phyloP scores from a whole-genome alignment of 2,329 filamentous ascomycete species.

The Zasmidium cellare region DNA sequence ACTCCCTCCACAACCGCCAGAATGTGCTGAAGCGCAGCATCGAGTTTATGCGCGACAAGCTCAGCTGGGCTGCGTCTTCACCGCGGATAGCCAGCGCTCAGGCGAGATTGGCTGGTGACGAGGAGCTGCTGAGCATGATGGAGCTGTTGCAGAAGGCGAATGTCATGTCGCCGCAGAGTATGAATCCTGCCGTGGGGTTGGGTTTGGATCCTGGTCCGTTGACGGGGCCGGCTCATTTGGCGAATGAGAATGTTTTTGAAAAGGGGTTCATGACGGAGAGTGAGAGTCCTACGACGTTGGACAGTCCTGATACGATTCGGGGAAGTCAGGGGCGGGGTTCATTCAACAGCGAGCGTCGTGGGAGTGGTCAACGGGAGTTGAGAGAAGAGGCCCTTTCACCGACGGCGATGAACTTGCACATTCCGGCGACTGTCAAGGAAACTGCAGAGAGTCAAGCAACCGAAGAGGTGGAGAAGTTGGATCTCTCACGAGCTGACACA shows the following conservation, averaged over 20 bases:
- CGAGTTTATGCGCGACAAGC: conserved; percentile 92
- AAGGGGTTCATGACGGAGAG: conserved; percentile 62
- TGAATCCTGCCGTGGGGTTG: conserved; percentile 48
- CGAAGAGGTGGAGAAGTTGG: conserved; percentile 11
- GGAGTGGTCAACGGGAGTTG: conserved; percentile 10
- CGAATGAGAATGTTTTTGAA: conserved; percentile 81
- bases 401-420: conserved; percentile 1
- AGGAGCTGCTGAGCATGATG: conserved; percentile 87
- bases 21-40: conserved; percentile 90
- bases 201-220: conserved; percentile 62
- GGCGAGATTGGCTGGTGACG: conserved; percentile 76
- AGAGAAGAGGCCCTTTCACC: conserved; percentile 3
- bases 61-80: conserved; percentile 76
- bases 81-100: conserved; percentile 80
- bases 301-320: conserved; percentile 9
- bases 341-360: background rate
- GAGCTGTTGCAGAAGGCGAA: conserved; percentile 82
- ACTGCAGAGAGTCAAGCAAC: conserved; percentile 2
- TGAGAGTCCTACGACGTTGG: conserved; percentile 45
- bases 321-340: background rate
- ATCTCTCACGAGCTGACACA: conserved; percentile 9
- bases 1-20: conserved; percentile 86
- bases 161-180: conserved; percentile 68
- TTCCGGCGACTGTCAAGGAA: conserved; percentile 12
- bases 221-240: conserved; percentile 74